Evolutionary conservation across 495 filamentous ascomycete species (phyloP), one percentile per base, ranked within the genome.

Genomic region (Chaetomium fimeti): DNA sequence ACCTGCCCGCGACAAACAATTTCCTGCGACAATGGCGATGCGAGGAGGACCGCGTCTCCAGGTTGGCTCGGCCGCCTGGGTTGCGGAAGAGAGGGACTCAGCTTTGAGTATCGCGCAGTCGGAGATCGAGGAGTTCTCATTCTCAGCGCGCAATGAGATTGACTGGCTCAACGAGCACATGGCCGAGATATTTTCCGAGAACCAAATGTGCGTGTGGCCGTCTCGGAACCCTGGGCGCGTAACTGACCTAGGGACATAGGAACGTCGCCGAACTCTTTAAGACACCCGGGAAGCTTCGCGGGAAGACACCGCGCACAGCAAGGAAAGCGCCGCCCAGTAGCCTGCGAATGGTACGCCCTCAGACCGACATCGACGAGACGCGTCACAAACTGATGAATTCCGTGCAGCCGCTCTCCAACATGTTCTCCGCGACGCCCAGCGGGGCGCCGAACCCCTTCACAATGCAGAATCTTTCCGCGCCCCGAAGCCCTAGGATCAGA

Each of bases 161-260:
- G 93, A 94, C 68, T 97, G 93, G 92, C 77, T 97, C 69, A 97
- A 97, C 70, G 93, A 97, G 76, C 93, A 97, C 76, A 96, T 97
- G 93, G 86, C 86, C 32, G 91, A 96, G 67, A 91, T 97, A 63
- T 96, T 98, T 73, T 89, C 85, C 67, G 87, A 88, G 67, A 89
- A 90, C 73, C 87, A 93, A 76, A 82, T 91, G 91, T 92, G 78
- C 69, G 88, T 83, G 62, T 52, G 62, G 8, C 25, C 28, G 16
- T 20, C 29, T 24, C 15, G 1, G 12, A 25, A 47, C 9, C 7
- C 13, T 16, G 1, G 32, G 20, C 27, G 38, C 20, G 32, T 51
- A 1, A 24, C 62, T 68, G 63, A 59, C 59, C 11, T 43, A 3
- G 53, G 54, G 54, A 0, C 5, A 62, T 68, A 93, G 90, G 55